phyloP scores from a whole-genome alignment of 1,284 basidiomycete species.

The Peniophora sp. region DNA sequence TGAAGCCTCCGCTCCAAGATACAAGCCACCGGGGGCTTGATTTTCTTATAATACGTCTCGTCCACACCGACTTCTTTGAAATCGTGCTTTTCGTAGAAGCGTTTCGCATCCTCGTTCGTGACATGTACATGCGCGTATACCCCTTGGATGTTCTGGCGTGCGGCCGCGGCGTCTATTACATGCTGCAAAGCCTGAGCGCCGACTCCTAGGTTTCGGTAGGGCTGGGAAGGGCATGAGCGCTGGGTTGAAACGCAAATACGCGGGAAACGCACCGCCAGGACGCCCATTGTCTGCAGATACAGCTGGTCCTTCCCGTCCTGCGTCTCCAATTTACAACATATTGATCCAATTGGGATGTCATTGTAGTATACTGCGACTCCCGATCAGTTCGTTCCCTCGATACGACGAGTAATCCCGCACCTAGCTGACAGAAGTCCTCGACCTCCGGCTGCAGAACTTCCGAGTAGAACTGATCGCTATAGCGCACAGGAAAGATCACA shows the following conservation, averaged over 20 bases:
- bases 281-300: slow-evolving; percentile 81
- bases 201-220: slow-evolving; percentile 66
- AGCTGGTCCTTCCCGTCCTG: slow-evolving; percentile 48
- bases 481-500: slow-evolving; percentile 74
- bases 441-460: slow-evolving; percentile 63
- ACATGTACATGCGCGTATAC: slow-evolving; percentile 77
- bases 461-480: slow-evolving; percentile 75
- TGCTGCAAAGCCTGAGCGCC: slow-evolving; percentile 62
- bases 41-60: slow-evolving; percentile 77
- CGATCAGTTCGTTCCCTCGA: not conserved
- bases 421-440: slow-evolving; percentile 75
- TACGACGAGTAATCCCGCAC: slow-evolving; percentile 29
- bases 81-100: slow-evolving; percentile 72
- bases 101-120: slow-evolving; percentile 62
- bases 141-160: slow-evolving; percentile 52
- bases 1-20: slow-evolving; percentile 49
- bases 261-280: slow-evolving; percentile 53
- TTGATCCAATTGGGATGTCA: slow-evolving; percentile 75
- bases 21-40: slow-evolving; percentile 72
- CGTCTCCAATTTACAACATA: slow-evolving; percentile 71
- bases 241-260: slow-evolving; percentile 7
- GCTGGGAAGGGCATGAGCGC: slow-evolving; percentile 32
- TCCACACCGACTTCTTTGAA: slow-evolving; percentile 58
- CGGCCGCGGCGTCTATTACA: slow-evolving; percentile 52
- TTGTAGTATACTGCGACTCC: slow-evolving; percentile 68